Evolutionary conservation across 163 green algal species (phyloP).

Genomic region (Trebouxia gelatinosa): DNA sequence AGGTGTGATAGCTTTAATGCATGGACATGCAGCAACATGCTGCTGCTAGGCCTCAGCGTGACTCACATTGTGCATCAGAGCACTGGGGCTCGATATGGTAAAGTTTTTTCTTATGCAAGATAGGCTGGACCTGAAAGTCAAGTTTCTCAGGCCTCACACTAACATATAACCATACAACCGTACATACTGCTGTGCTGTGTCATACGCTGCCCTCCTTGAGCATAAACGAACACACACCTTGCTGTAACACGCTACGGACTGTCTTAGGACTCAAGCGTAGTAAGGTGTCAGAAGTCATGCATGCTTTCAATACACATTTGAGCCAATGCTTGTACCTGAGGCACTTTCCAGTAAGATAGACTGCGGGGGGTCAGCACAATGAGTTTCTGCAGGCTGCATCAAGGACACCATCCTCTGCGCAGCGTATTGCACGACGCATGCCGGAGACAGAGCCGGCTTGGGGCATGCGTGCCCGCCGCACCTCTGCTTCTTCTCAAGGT

Average conservation of each 20-base stretch:
- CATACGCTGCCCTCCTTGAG: no score
- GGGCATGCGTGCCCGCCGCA: constrained; percentile 15
- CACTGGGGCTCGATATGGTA: not conserved
- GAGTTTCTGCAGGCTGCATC: not conserved
- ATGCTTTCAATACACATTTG: not conserved
- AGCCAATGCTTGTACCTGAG: no score
- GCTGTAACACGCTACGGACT: not conserved
- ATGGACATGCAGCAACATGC: not conserved
- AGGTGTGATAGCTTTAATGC: not conserved
- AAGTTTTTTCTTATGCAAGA: not conserved
- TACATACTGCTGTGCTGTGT: no score
- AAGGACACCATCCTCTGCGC: not conserved
- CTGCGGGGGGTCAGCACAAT: no score
- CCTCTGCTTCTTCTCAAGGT: no score
- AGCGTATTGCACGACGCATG: not conserved
- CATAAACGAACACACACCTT: not conserved
- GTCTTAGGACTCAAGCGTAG: not conserved
- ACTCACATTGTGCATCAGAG: not conserved
- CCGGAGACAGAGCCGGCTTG: constrained; percentile 17
- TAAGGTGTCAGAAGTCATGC: not conserved
- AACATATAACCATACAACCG: no score
- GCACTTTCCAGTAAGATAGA: no score
- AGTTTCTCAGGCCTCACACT: not conserved
- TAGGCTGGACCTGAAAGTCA: not conserved
- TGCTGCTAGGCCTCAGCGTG: not conserved